Evolutionary conservation across 1,139 yeast genomes (phyloP).

Genomic region (Sugiyamaella castrensis): DNA sequence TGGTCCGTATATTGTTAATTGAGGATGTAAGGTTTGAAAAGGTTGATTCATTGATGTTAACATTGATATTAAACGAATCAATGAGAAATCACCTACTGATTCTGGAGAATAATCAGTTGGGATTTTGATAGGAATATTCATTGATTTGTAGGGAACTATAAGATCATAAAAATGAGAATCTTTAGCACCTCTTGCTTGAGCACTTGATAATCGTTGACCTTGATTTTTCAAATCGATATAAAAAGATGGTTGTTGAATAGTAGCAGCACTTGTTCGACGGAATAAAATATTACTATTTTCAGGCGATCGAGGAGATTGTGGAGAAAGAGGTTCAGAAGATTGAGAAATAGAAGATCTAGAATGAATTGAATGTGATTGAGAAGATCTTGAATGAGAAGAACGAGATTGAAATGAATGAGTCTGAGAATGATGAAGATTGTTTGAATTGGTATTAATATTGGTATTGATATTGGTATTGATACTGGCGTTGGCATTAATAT

Average conservation of each 20-base stretch:
- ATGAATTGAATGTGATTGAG: constrained; percentile 1
- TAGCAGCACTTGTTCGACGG: constrained; percentile 3
- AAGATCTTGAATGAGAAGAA: neutral
- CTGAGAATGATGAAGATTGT: neutral
- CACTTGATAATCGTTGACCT: constrained; percentile 26
- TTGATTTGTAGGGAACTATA: constrained; percentile 31
- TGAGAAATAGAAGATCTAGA: neutral
- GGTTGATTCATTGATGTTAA: constrained; percentile 24
- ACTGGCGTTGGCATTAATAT: constrained; percentile 4
- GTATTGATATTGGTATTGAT: neutral
- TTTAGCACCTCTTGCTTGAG: constrained; percentile 22
- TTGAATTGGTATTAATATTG: neutral
- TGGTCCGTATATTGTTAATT: constrained; percentile 50
- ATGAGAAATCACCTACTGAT: constrained; percentile 36
- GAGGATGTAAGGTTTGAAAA: constrained; percentile 31
- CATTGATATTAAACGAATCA: constrained; percentile 29
- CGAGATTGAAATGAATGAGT: constrained; percentile 1
- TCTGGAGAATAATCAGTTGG: constrained; percentile 38
- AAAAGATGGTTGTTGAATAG: constrained; percentile 23
- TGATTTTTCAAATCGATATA: constrained; percentile 34
- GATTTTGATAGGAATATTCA: constrained; percentile 37
- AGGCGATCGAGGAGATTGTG: neutral
- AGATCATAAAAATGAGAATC: constrained; percentile 38
- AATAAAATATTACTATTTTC: neutral
- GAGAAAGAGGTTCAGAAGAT: constrained; percentile 3